Percentiles rank a stretch among this genome's conserved stretches.
phyloP scores from a whole-genome alignment of 192 early-diverging fungal genomes.

The Entomortierella chlamydospora region DNA sequence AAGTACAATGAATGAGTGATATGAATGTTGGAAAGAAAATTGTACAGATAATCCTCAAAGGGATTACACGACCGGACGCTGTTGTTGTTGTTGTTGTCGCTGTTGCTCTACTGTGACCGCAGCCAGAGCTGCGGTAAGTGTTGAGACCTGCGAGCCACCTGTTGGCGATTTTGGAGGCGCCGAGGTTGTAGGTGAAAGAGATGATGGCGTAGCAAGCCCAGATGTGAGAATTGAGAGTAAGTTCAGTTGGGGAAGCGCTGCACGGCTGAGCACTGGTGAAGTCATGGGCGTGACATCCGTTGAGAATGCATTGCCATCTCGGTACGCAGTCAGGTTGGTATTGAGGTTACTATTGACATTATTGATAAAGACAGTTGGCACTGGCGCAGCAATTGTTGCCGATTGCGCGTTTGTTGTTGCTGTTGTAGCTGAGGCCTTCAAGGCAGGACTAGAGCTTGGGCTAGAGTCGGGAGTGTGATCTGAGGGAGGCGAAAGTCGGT shows the following conservation, averaged over 20 bases:
- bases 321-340: conserved; percentile 27
- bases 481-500: conserved; percentile 20
- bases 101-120: conserved; percentile 50
- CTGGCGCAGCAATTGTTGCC: not conserved
- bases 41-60: not conserved
- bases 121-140: conserved; percentile 41
- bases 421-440: not conserved
- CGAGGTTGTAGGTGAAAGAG: conserved; percentile 33
- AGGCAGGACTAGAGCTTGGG: conserved; percentile 24
- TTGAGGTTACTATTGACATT: not conserved
- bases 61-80: conserved; percentile 4
- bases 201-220: conserved; percentile 27
- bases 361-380: not conserved
- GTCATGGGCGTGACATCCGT: conserved; percentile 52
- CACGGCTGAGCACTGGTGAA: conserved; percentile 43
- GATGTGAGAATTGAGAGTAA: conserved; percentile 37
- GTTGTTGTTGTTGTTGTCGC: conserved; percentile 20
- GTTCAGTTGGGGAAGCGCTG: conserved; percentile 29
- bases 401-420: not conserved
- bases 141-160: conserved; percentile 38
- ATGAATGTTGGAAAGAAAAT: not conserved
- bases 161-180: conserved; percentile 25
- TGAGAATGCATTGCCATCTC: conserved; percentile 31
- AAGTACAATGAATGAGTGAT: not conserved
- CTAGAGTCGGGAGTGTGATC: conserved; percentile 47